Evolutionary conservation across 768 basidiomycete species (phyloP).

Genomic region (Mycena belliarum): DNA sequence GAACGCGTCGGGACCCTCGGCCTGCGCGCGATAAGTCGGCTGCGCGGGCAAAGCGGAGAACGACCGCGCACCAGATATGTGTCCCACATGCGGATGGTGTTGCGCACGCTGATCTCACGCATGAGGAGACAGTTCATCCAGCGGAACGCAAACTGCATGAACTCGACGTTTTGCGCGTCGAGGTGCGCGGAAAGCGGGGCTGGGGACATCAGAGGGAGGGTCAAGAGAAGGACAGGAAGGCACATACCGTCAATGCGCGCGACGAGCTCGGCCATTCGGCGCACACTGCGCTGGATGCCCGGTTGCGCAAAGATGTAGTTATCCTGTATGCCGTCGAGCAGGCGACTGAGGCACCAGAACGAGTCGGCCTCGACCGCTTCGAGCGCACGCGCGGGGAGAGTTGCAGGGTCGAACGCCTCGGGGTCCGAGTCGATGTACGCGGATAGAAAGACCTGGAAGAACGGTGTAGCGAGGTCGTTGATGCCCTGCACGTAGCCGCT

Average conservation of each 20-base stretch:
- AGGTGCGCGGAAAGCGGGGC: slow-evolving; percentile 81
- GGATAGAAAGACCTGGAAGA: slow-evolving; percentile 95
- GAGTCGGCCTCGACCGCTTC: slow-evolving; percentile 94
- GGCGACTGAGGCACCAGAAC: slow-evolving; percentile 96
- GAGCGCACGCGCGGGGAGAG: slow-evolving; percentile 68
- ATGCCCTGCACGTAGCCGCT: slow-evolving; percentile 99
- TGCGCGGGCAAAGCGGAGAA: neutral
- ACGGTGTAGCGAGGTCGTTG: slow-evolving; percentile 96
- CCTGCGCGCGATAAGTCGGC: slow-evolving; percentile 45
- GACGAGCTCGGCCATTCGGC: slow-evolving; percentile 92
- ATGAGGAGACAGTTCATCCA: slow-evolving; percentile 99
- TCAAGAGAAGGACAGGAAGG: neutral
- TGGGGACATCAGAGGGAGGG: slow-evolving; percentile 24
- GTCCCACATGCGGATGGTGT: slow-evolving; percentile 99
- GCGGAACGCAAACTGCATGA: slow-evolving; percentile 99
- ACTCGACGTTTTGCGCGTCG: slow-evolving; percentile 90
- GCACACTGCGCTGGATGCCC: slow-evolving; percentile 91
- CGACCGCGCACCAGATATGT: slow-evolving; percentile 81
- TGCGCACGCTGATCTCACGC: slow-evolving; percentile 95
- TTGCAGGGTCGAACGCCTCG: slow-evolving; percentile 79
- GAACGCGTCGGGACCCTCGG: slow-evolving; percentile 96
- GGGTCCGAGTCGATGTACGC: slow-evolving; percentile 95
- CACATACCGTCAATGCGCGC: slow-evolving; percentile 71
- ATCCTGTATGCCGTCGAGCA: slow-evolving; percentile 97
- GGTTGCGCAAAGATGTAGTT: slow-evolving; percentile 98